Percentiles rank a stretch among this genome's conserved stretches.
Conservation (phyloP, 345 rosid genomes). For the Citrus sinensis region DNA sequence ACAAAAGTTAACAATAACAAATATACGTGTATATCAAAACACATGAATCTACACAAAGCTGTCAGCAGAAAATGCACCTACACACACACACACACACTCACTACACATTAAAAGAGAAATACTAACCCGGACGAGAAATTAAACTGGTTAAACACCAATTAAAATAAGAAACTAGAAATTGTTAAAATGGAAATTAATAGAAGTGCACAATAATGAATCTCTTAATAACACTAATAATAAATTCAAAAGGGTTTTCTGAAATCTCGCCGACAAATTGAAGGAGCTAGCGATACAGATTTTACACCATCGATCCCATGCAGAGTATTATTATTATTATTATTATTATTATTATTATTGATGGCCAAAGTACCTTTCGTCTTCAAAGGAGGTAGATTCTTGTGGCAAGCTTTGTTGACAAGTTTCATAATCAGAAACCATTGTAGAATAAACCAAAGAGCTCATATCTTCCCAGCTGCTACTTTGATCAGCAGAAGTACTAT, state of each 20-base stretch:
- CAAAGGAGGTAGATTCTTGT: slow-evolving; percentile 27
- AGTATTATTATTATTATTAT: background rate
- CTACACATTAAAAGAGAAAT: background rate
- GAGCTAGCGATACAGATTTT: slow-evolving; percentile 23
- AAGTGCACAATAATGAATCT: slow-evolving; percentile 18
- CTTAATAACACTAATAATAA: background rate
- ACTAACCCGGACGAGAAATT: background rate
- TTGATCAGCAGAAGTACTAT: slow-evolving; percentile 40
- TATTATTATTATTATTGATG: slow-evolving; percentile 35
- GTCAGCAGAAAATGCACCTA: no score
- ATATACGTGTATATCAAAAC: background rate
- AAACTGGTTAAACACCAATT: background rate
- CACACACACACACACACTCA: no score
- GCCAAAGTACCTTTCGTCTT: slow-evolving; percentile 41
- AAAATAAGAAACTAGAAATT: background rate
- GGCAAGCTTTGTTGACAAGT: slow-evolving; percentile 29
- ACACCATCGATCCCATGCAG: slow-evolving; percentile 16
- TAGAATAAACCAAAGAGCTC: slow-evolving; percentile 43
- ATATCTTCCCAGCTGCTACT: slow-evolving; percentile 58
- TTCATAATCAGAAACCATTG: slow-evolving; percentile 25
- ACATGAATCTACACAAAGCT: background rate
- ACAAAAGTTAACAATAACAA: background rate
- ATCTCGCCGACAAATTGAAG: slow-evolving; percentile 4
- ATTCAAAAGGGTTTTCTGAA: slow-evolving; percentile 12
- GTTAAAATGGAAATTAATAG: background rate